A percentile compares a stretch with the other conserved stretches of the same genome.
Evolutionary conservation across 2,329 filamentous ascomycete genomes (phyloP).

Genomic region (Rachicladosporium sp.): DNA sequence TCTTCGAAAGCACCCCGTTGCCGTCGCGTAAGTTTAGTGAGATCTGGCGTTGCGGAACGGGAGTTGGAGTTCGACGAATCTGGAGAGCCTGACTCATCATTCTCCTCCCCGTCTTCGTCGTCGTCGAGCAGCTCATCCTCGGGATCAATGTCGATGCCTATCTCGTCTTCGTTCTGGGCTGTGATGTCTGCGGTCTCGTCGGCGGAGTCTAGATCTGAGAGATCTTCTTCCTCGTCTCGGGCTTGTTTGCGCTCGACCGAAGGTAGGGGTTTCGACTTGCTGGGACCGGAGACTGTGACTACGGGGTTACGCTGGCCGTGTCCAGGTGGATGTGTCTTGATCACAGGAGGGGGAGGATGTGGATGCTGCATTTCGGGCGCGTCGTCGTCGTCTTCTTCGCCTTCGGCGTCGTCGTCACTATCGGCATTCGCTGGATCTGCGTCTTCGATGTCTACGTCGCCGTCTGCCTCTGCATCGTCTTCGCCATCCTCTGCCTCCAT

Average conservation of each 20-base stretch:
- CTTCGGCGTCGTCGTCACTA: conserved; percentile 22
- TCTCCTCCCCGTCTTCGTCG: conserved; percentile 33
- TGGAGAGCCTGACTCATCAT: conserved; percentile 29
- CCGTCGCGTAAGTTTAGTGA: conserved; percentile 55
- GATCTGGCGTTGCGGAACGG: conserved; percentile 47
- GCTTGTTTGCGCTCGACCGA: conserved; percentile 40
- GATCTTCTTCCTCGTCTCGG: conserved; percentile 39
- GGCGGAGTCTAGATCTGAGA: conserved; percentile 24
- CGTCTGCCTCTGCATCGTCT: conserved; percentile 20
- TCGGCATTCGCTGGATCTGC: conserved; percentile 20
- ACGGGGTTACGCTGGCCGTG: conserved; percentile 13
- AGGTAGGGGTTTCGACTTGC: conserved; percentile 22
- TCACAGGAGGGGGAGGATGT: conserved; percentile 24
- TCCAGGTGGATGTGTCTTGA: conserved; percentile 14
- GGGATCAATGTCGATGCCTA: conserved; percentile 29
- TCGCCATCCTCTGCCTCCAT: conserved; percentile 10
- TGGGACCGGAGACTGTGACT: conserved; percentile 19
- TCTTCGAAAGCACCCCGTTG: conserved; percentile 48
- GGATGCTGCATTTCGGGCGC: conserved; percentile 17
- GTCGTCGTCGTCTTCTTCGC: conserved; percentile 25
- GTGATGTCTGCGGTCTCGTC: conserved; percentile 29
- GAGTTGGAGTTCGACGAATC: conserved; percentile 19
- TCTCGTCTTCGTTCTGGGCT: conserved; percentile 25
- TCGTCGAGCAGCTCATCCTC: conserved; percentile 27
- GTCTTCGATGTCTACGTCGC: conserved; percentile 29